Conservation (phyloP, 352 stramenopile species). For the Blastocystis sp. region DNA sequence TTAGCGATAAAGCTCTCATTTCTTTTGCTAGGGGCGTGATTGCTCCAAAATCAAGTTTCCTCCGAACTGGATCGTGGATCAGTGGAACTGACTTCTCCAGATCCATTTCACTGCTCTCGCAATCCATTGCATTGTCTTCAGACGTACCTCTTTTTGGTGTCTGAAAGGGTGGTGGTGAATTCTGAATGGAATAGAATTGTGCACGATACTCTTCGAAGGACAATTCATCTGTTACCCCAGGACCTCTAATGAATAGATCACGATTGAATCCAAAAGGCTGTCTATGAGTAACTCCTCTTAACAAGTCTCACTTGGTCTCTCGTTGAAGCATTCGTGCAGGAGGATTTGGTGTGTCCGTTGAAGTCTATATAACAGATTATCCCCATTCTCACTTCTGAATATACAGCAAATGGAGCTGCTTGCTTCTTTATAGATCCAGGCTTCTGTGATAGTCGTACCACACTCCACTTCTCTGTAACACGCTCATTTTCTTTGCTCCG, state of each 20-base stretch:
- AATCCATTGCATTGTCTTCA: not conserved
- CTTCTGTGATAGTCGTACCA: slow-evolving; percentile 21
- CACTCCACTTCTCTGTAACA: not conserved
- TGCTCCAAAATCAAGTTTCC: not conserved
- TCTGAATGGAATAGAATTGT: not conserved
- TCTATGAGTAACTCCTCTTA: not conserved
- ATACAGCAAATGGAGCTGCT: slow-evolving; percentile 10
- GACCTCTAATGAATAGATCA: not conserved
- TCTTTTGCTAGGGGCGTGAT: not conserved
- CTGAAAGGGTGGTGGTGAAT: not conserved
- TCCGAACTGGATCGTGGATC: not conserved
- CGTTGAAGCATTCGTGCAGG: not conserved
- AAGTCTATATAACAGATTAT: not conserved
- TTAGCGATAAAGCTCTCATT: not conserved
- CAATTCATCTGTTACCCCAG: not conserved
- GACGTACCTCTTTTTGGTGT: not conserved
- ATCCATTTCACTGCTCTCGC: not conserved
- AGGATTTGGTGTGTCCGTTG: not conserved
- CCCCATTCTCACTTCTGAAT: not conserved
- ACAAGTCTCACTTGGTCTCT: slow-evolving; percentile 5
- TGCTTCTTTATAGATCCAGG: slow-evolving; percentile 25
- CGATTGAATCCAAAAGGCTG: slow-evolving; percentile 13
- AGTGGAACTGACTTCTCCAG: not conserved
- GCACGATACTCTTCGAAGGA: slow-evolving; percentile 44
- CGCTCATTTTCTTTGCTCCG: slow-evolving; percentile 22